These are phyloP conservation scores for Chalara sp. DNA, from an alignment of 2,329 filamentous ascomycete species.

Conservation along the genomic window DNA sequence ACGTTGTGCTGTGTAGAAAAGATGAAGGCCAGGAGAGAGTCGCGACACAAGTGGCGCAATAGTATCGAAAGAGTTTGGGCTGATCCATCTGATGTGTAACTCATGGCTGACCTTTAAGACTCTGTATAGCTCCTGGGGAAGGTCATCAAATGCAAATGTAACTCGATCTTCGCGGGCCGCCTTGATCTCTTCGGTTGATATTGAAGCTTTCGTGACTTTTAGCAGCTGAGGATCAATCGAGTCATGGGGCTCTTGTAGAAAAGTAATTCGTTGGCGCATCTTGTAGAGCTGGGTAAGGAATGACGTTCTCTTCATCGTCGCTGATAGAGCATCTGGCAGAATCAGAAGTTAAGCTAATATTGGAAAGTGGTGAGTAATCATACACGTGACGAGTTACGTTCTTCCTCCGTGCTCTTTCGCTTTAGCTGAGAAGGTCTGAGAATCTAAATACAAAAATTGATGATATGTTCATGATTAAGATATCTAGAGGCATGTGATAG, in stretches of 20 bases:
- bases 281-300: constrained; percentile 9
- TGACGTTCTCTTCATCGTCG: no score
- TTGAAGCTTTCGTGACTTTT: constrained; percentile 42
- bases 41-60: constrained; percentile 68
- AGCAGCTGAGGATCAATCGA: constrained; percentile 59
- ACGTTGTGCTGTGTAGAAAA: constrained; percentile 47
- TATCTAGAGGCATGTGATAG: no score
- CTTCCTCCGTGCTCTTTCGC: no score
- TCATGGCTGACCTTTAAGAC: constrained; percentile 60
- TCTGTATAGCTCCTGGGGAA: constrained; percentile 59
- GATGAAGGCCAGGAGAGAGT: constrained; percentile 73
- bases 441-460: no score
- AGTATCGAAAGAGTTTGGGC: constrained; percentile 46
- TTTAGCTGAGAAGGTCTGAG: no score
- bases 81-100: constrained; percentile 76
- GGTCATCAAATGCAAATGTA: constrained; percentile 66
- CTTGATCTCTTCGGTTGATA: constrained; percentile 53
- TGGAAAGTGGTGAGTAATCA: no score
- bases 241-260: constrained; percentile 59
- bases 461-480: no score
- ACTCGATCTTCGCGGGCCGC: constrained; percentile 74
- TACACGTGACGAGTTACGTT: no score
- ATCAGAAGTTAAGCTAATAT: no score
- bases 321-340: no score
- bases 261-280: constrained; percentile 78